phyloP scores from a whole-genome alignment of 2,329 filamentous ascomycete genomes.

The Alternaria infectoria region DNA sequence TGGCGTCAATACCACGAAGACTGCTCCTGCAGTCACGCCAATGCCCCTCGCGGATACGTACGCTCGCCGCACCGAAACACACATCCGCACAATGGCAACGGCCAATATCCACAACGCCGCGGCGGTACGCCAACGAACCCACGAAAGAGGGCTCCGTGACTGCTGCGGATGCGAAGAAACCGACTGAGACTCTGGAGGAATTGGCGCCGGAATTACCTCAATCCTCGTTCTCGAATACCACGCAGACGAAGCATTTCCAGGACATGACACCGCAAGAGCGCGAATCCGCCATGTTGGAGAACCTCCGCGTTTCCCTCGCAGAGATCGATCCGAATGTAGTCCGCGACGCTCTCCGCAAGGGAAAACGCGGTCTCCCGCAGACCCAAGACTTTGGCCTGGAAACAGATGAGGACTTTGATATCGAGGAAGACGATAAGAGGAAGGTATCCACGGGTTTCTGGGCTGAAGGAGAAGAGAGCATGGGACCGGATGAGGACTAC shows the following conservation, averaged over 20 bases:
- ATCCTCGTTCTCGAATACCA: slow-evolving; percentile 1
- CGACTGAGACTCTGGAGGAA: slow-evolving; percentile 13
- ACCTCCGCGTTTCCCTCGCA: slow-evolving; percentile 31
- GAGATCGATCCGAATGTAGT: slow-evolving; percentile 29
- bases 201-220: not conserved
- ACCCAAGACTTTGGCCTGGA: slow-evolving; percentile 22
- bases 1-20: slow-evolving; percentile 46
- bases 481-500: slow-evolving; percentile 66
- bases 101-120: slow-evolving; percentile 37
- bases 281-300: slow-evolving; percentile 26
- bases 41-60: slow-evolving; percentile 32
- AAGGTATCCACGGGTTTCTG: slow-evolving; percentile 39
- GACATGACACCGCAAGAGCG: slow-evolving; percentile 16
- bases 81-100: slow-evolving; percentile 41
- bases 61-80: slow-evolving; percentile 21
- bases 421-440: slow-evolving; percentile 22
- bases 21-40: slow-evolving; percentile 40
- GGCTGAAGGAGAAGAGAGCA: slow-evolving; percentile 54
- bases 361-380: slow-evolving; percentile 26
- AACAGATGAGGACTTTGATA: slow-evolving; percentile 35
- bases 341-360: slow-evolving; percentile 33
- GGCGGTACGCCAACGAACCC: slow-evolving; percentile 22
- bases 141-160: slow-evolving; percentile 20
- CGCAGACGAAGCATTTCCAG: not conserved
- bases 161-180: slow-evolving; percentile 9